phyloP scores from a whole-genome alignment of 495 filamentous ascomycete genomes.

The Annulohypoxylon nitens region DNA sequence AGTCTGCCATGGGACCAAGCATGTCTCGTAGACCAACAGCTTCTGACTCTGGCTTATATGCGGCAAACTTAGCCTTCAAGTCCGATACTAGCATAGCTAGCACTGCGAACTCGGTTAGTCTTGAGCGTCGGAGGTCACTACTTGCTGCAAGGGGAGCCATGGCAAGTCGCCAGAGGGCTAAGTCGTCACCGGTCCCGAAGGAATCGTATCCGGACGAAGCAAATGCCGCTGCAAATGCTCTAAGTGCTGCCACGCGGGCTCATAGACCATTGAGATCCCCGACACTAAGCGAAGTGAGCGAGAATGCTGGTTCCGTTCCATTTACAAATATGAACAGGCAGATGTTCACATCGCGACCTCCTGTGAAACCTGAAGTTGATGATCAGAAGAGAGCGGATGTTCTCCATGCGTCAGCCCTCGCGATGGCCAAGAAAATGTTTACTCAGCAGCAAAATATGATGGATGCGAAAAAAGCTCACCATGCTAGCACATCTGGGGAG shows the following conservation, averaged over 20 bases:
- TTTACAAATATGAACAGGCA: slow-evolving; percentile 67
- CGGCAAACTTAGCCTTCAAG: slow-evolving; percentile 69
- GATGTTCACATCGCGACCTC: slow-evolving; percentile 82
- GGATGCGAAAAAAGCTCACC: slow-evolving; percentile 58
- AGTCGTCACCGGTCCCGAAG: slow-evolving; percentile 69
- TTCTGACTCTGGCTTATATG: slow-evolving; percentile 67
- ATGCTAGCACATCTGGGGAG: slow-evolving; percentile 45
- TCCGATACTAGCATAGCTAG: slow-evolving; percentile 35
- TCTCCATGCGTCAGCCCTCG: slow-evolving; percentile 82
- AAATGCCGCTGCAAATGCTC: slow-evolving; percentile 72
- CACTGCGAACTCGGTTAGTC: slow-evolving; percentile 27
- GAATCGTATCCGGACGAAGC: slow-evolving; percentile 68
- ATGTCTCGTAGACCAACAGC: slow-evolving; percentile 53
- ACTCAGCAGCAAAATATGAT: slow-evolving; percentile 70
- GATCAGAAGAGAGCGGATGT: slow-evolving; percentile 78
- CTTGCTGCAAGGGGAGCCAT: slow-evolving; percentile 81
- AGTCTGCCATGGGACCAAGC: slow-evolving; percentile 67
- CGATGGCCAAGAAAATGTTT: slow-evolving; percentile 91
- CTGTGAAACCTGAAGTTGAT: slow-evolving; percentile 76
- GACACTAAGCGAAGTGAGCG: slow-evolving; percentile 45
- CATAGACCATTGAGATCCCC: slow-evolving; percentile 57
- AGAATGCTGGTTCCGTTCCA: slow-evolving; percentile 58
- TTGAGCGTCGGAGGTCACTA: slow-evolving; percentile 69
- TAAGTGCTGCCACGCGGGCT: slow-evolving; percentile 74
- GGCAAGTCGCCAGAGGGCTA: slow-evolving; percentile 73